Evolutionary conservation across 2,329 filamentous ascomycete genomes (phyloP).

Genomic region (Stachybotrys echinatus): DNA sequence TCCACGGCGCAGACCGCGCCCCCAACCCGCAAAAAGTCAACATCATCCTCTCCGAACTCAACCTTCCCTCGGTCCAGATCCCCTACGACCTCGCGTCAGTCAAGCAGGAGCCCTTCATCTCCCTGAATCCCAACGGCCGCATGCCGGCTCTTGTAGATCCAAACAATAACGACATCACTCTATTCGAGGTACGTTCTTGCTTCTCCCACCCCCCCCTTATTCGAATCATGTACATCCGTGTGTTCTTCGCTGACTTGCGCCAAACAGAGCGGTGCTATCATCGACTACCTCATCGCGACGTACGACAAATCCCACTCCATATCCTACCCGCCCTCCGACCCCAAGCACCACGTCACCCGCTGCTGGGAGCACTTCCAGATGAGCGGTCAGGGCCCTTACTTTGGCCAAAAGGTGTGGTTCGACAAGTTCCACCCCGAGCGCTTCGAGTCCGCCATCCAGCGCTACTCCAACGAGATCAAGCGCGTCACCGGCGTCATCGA

Average conservation of each 20-base stretch:
- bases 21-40: conserved; percentile 19
- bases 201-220: background rate
- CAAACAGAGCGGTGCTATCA: conserved; percentile 13
- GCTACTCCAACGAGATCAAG: conserved; percentile 21
- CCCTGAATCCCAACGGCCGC: conserved; percentile 25
- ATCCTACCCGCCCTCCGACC: conserved; percentile 4
- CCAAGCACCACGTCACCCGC: conserved; percentile 9
- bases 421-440: conserved; percentile 12
- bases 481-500: conserved; percentile 21
- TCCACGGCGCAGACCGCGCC: background rate
- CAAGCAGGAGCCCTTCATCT: conserved; percentile 17
- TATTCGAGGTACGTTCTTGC: conserved; percentile 16
- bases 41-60: conserved; percentile 23
- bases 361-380: conserved; percentile 14
- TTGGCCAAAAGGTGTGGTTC: conserved; percentile 18
- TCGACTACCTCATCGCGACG: conserved; percentile 15
- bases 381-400: conserved; percentile 23
- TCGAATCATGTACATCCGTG: background rate
- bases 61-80: conserved; percentile 17
- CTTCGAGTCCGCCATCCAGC: conserved; percentile 18
- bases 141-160: conserved; percentile 13
- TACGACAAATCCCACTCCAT: conserved; percentile 13
- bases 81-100: conserved; percentile 14
- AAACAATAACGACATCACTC: conserved; percentile 11
- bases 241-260: background rate